Percentiles rank a stretch among this genome's conserved stretches.
phyloP scores from a whole-genome alignment of 164 flowering plant genomes.

The Magnolia officinalis region DNA sequence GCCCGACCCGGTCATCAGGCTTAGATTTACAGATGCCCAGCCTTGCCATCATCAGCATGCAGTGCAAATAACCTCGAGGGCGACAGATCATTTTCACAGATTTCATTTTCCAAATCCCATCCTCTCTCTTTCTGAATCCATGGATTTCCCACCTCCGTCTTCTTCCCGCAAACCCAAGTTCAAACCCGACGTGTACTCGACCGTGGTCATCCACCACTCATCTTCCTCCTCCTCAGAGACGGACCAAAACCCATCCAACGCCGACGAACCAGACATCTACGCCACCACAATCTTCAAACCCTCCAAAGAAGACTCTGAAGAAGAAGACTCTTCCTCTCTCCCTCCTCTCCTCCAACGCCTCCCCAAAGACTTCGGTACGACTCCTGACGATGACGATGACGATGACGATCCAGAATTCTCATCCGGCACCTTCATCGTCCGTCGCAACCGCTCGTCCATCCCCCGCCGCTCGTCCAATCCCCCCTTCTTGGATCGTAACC shows the following conservation, averaged over 20 bases:
- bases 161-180: slow-evolving; percentile 1
- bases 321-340: slow-evolving; percentile 65
- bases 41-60: too few relatives aligned
- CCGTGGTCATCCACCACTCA: slow-evolving; percentile 59
- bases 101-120: background rate
- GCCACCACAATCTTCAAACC: slow-evolving; percentile 64
- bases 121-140: background rate
- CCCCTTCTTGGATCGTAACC: slow-evolving; percentile 17
- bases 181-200: slow-evolving; percentile 36
- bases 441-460: slow-evolving; percentile 27
- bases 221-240: slow-evolving; percentile 23
- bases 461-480: slow-evolving; percentile 13
- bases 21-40: too few relatives aligned
- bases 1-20: too few relatives aligned
- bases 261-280: slow-evolving; percentile 41
- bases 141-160: background rate
- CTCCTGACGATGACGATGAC: slow-evolving; percentile 40
- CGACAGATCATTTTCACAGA: too few relatives aligned
- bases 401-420: slow-evolving; percentile 19
- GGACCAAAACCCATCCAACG: slow-evolving; percentile 20
- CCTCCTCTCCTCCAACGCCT: slow-evolving; percentile 92
- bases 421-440: slow-evolving; percentile 73
- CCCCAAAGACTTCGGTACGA: slow-evolving; percentile 86
- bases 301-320: slow-evolving; percentile 18
- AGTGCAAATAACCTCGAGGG: too few relatives aligned